phyloP scores from a whole-genome alignment of 331 rosid species.

The Saraca asoca region DNA sequence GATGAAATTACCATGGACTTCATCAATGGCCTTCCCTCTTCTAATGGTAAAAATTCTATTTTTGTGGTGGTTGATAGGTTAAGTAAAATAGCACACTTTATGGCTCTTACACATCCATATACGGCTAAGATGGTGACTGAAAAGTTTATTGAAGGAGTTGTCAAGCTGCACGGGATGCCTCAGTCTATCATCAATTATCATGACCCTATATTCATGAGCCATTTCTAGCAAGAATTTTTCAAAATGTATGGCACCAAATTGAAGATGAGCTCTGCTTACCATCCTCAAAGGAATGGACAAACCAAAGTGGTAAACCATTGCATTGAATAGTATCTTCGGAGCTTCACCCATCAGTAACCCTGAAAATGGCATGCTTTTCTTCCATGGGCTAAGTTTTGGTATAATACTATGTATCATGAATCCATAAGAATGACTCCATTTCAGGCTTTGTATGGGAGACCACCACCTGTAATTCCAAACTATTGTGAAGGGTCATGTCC shows the following conservation, averaged over 20 bases:
- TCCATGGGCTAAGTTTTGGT: background rate
- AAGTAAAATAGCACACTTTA: background rate
- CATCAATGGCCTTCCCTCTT: too few species aligned
- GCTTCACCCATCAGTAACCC: background rate
- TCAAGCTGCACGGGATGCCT: background rate
- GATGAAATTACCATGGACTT: background rate
- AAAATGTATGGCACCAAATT: background rate
- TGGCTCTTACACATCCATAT: background rate
- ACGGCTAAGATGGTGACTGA: background rate
- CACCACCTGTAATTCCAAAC: too few species aligned
- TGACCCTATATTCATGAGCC: background rate
- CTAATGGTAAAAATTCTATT: background rate
- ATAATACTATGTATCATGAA: too few species aligned
- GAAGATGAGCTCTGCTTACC: background rate
- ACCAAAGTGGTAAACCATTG: background rate
- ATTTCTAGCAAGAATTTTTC: background rate
- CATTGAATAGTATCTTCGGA: background rate
- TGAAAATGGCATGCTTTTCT: background rate
- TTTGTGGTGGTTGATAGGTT: background rate
- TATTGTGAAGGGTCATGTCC: too few species aligned
- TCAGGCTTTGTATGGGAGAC: too few species aligned
- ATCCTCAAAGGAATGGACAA: too few species aligned
- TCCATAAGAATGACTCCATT: too few species aligned
- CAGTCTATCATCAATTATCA: background rate
- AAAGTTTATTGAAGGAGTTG: background rate